Percentiles rank a stretch among this genome's conserved stretches.
Conservation (phyloP, 306 rosid species). For the Vicia faba region DNA sequence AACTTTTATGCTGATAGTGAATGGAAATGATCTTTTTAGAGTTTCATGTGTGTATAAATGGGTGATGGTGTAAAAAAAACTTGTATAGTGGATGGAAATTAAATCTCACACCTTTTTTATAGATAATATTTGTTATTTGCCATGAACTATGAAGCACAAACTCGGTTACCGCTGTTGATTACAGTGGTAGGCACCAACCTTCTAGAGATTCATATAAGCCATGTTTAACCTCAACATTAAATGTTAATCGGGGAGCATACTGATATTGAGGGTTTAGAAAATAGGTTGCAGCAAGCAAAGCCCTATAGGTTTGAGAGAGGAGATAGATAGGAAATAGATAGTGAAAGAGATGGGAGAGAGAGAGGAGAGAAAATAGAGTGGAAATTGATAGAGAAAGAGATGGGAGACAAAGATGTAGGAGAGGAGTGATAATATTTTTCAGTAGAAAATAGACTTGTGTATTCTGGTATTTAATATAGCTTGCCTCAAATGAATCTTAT, state of each 20-base stretch:
- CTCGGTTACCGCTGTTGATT: neutral
- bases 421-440: no score
- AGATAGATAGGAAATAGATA: no score
- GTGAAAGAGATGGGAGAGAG: no score
- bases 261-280: neutral
- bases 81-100: neutral
- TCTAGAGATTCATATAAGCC: neutral
- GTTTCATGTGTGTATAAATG: conserved; percentile 10
- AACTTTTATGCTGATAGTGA: conserved; percentile 2
- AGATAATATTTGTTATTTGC: conserved; percentile 2
- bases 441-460: no score
- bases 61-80: neutral
- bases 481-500: neutral
- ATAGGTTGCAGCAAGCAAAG: neutral
- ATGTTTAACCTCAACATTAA: neutral
- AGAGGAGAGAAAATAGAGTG: no score
- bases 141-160: neutral
- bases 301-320: neutral
- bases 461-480: no score
- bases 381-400: no score
- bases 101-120: conserved; percentile 4
- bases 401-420: no score
- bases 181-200: neutral
- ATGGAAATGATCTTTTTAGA: conserved; percentile 15
- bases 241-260: neutral